phyloP scores from a whole-genome alignment of 1,284 basidiomycete species.

The Malassezia equina region DNA sequence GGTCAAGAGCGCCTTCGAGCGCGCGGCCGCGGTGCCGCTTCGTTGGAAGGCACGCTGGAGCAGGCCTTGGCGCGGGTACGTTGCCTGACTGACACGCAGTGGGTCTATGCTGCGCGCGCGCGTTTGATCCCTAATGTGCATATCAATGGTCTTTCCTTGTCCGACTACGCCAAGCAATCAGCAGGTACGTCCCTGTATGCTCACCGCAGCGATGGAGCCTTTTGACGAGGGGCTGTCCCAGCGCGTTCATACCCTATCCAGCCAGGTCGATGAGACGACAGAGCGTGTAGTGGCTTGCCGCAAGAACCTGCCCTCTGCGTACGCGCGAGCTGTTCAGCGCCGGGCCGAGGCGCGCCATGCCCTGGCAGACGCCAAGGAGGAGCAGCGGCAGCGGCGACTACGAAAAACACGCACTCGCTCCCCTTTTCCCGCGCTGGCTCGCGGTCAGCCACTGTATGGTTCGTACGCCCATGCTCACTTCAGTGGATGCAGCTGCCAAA shows the following conservation, averaged over 20 bases:
- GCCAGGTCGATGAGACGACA: constrained; percentile 11
- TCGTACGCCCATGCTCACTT: not conserved
- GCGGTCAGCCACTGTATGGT: constrained; percentile 7
- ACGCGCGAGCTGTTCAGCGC: constrained; percentile 4
- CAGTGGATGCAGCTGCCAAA: constrained; percentile 10
- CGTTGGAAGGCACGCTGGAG: constrained; percentile 10
- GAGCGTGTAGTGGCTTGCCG: constrained; percentile 15
- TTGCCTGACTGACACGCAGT: not conserved
- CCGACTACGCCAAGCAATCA: constrained; percentile 15
- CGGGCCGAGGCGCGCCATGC: constrained; percentile 4
- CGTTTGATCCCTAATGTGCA: constrained; percentile 13
- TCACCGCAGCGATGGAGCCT: constrained; percentile 13
- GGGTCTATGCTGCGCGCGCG: constrained; percentile 16
- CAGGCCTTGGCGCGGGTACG: constrained; percentile 14
- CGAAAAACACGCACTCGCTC: constrained; percentile 4
- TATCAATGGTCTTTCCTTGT: constrained; percentile 12
- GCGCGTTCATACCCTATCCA: constrained; percentile 5
- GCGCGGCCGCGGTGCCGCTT: constrained; percentile 1
- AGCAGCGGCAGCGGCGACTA: constrained; percentile 5
- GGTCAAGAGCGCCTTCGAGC: constrained; percentile 8
- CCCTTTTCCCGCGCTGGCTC: constrained; percentile 2
- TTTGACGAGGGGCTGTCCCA: constrained; percentile 12
- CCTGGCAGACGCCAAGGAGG: constrained; percentile 11
- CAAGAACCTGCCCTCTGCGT: constrained; percentile 5
- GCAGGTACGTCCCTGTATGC: not conserved